Evolutionary conservation across 140 eudicot species (phyloP).

Genomic region (Oenanthe javanica): DNA sequence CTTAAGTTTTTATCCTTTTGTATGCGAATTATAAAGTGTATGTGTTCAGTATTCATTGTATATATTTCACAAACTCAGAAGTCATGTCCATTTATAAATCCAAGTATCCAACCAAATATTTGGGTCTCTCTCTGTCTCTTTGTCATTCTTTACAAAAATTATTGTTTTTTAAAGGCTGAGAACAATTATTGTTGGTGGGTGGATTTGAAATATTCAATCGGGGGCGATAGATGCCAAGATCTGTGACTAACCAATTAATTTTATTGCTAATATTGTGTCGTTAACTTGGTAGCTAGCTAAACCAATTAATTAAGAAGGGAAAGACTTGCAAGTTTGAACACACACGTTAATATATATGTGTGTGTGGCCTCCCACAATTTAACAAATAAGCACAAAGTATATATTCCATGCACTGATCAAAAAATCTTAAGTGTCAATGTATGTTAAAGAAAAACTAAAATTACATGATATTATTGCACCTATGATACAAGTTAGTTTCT

Average conservation of each 20-base stretch:
- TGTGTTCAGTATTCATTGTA: constrained; percentile 10
- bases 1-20: constrained; percentile 8
- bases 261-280: background rate
- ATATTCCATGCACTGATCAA: too few relatives aligned
- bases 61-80: constrained; percentile 9
- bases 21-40: background rate
- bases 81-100: constrained; percentile 18
- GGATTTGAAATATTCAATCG: background rate
- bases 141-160: background rate
- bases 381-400: too few relatives aligned
- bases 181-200: background rate
- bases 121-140: background rate
- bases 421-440: too few relatives aligned
- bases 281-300: background rate
- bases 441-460: too few relatives aligned
- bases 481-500: too few relatives aligned
- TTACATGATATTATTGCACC: too few relatives aligned
- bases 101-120: background rate
- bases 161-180: too few relatives aligned
- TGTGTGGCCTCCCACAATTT: too few relatives aligned
- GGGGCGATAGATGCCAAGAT: background rate
- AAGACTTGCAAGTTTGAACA: background rate
- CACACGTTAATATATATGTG: background rate
- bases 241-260: background rate
- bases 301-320: background rate